phyloP scores from a whole-genome alignment of 495 filamentous ascomycete genomes.

The Lophiotrema nucula region DNA sequence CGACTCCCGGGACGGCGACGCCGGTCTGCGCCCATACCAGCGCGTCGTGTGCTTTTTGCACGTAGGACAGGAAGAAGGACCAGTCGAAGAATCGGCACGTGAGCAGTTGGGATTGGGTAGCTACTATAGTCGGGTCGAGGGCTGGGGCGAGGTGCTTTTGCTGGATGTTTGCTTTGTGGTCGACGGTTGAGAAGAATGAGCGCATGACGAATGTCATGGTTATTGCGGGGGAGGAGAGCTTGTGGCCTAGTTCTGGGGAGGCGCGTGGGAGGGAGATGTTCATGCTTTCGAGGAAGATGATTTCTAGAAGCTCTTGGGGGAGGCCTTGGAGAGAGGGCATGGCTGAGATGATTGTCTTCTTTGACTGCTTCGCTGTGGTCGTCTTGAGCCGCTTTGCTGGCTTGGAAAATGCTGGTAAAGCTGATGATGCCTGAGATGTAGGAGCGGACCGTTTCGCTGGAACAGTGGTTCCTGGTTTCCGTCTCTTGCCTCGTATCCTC shows the following conservation, averaged over 20 bases:
- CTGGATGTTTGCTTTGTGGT: slow-evolving; percentile 13
- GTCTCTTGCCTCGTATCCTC: slow-evolving; percentile 28
- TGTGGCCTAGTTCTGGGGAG: slow-evolving; percentile 18
- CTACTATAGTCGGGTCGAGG: background rate
- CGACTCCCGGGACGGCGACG: slow-evolving; percentile 10
- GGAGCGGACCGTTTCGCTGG: background rate
- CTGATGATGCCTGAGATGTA: no score
- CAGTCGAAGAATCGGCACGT: slow-evolving; percentile 28
- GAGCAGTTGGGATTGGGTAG: slow-evolving; percentile 25
- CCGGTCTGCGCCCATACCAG: slow-evolving; percentile 15
- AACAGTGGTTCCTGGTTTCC: slow-evolving; percentile 7
- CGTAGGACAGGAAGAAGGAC: slow-evolving; percentile 29
- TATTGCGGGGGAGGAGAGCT: slow-evolving; percentile 17
- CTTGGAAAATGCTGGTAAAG: background rate
- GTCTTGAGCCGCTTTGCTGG: background rate
- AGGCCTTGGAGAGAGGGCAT: slow-evolving; percentile 30
- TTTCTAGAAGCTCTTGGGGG: slow-evolving; percentile 29
- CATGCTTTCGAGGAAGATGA: slow-evolving; percentile 32
- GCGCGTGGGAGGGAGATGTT: slow-evolving; percentile 27
- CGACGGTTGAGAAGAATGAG: slow-evolving; percentile 27
- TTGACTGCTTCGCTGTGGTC: background rate
- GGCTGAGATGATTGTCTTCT: background rate
- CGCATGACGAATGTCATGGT: slow-evolving; percentile 17
- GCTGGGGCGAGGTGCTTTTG: background rate
- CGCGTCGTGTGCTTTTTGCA: slow-evolving; percentile 17